Percentiles rank a stretch among this genome's conserved stretches.
These are phyloP conservation scores for Prinsepia uniflora DNA, from an alignment of 306 rosid species.

Conservation along the genomic window DNA sequence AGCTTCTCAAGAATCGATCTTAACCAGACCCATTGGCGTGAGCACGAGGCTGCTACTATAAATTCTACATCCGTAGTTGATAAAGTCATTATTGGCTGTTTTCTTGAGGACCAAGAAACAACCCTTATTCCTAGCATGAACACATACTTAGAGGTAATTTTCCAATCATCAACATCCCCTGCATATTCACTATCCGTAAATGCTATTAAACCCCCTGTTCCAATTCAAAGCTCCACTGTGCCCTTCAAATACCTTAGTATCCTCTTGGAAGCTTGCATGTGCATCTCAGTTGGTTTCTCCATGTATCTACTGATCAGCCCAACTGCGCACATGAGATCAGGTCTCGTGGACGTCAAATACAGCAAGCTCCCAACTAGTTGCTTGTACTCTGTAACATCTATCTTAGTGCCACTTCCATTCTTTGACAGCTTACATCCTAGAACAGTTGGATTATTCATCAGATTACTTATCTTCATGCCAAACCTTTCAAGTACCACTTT, in stretches of 20 bases:
- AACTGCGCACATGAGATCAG: too few species aligned
- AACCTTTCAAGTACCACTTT: not conserved
- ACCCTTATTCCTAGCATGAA: not conserved
- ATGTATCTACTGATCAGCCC: too few species aligned
- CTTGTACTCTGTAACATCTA: not conserved
- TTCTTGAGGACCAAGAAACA: not conserved
- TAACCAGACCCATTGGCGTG: too few species aligned
- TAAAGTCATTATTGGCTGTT: not conserved
- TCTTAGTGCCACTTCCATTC: not conserved
- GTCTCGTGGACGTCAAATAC: too few species aligned
- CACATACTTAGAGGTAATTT: not conserved
- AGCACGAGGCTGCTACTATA: not conserved
- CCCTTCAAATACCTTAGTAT: not conserved
- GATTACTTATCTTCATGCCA: not conserved
- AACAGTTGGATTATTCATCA: not conserved
- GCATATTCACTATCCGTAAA: too few species aligned
- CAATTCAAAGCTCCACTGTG: too few species aligned
- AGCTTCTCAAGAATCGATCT: not conserved
- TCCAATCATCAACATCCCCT: not conserved
- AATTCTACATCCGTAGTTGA: not conserved
- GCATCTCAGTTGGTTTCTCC: not conserved
- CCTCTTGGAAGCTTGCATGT: not conserved
- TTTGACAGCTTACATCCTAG: not conserved
- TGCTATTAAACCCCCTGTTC: too few species aligned
- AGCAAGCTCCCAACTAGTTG: too few species aligned